Percentiles rank a stretch among this genome's conserved stretches.
These are phyloP conservation scores for Miamiensis avidus DNA, from an alignment of 169 alveolate genomes.

Conservation along the genomic window DNA sequence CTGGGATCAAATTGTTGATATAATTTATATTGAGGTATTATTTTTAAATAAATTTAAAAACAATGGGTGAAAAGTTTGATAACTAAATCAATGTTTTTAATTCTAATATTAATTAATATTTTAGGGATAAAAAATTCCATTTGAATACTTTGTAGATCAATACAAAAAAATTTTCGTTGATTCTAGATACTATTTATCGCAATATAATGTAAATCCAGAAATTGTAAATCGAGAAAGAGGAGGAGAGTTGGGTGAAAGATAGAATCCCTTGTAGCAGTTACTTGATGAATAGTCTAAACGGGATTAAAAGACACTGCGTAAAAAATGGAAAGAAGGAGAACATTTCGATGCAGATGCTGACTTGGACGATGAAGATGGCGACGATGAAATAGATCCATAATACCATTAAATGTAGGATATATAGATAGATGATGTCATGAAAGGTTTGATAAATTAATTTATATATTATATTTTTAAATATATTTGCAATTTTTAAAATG, in stretches of 20 bases:
- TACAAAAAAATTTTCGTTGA: constrained; percentile 11
- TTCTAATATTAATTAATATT: neutral
- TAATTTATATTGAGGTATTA: constrained; percentile 26
- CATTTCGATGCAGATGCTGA: constrained; percentile 26
- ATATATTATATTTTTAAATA: too few relatives aligned
- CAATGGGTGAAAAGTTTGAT: constrained; percentile 13
- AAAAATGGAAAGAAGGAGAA: constrained; percentile 41
- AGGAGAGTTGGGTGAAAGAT: neutral
- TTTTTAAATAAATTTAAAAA: constrained; percentile 11
- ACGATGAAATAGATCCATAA: constrained; percentile 18
- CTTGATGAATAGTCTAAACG: constrained; percentile 30
- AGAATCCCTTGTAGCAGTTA: constrained; percentile 29
- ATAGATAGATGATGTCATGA: constrained; percentile 34
- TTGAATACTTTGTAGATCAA: neutral
- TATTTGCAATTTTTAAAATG: too few relatives aligned
- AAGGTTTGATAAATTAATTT: too few relatives aligned
- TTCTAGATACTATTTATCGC: constrained; percentile 40
- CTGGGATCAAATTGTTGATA: constrained; percentile 51
- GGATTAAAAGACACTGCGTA: constrained; percentile 26
- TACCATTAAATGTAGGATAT: constrained; percentile 29
- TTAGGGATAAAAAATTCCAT: neutral
- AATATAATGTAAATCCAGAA: constrained; percentile 43
- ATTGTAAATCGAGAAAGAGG: constrained; percentile 22
- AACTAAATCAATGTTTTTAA: neutral
- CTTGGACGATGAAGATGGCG: constrained; percentile 3